Base-by-base conservation (phyloP, 768 basidiomycete species). In the Russula sp. region DNA sequence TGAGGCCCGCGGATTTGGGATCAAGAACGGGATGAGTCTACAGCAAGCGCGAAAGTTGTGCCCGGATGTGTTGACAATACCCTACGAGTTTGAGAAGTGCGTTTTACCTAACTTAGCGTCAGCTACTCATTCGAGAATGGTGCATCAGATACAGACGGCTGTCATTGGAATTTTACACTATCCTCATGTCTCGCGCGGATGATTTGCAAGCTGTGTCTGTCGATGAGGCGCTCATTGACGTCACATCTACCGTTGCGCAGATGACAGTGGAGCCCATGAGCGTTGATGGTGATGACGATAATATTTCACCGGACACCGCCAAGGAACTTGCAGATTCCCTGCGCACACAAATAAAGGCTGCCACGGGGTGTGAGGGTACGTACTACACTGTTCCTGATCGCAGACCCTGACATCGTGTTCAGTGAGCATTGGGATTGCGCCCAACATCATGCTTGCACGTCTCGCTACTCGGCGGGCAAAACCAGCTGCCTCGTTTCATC, bases 161-260 rank as follows among this genome's bases (percentile, higher is more conserved):
- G 58, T 94, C 96, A 0, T 74, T 94, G 55, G 80, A 87, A 42
- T 98, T 98, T 73, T 98, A 99, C 74, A 93, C 90, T 5, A 89
- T 97, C 58, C 80, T 98, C 37, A 91, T 98, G 86, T 77, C 82
- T 0, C 85, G 89, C 70, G 91, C 93, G 27, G 92, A 97, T 69
- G 92, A 94, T 68, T 78, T 98, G 3, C 88, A 98, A 75, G 94
- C 95, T 2, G 95, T 98, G 16, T 96, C 94, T 2, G 91, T 98
- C 6, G 97, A 99, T 64, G 97, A 99, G 72, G 96, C 94, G 0
- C 80, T 98, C 27, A 85, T 98, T 63, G 95, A 98, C 61, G 91
- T 95, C 16, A 87, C 91, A 0, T 80, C 75, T 4, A 77, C 80
- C 0, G 80, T 90, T 45, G 77, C 75, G 13, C 79, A 74, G 45